Percentiles rank a stretch among this genome's conserved stretches.
These are phyloP conservation scores for Verticillium isaacii DNA, from an alignment of 2,329 filamentous ascomycete genomes.

Conservation along the genomic window DNA sequence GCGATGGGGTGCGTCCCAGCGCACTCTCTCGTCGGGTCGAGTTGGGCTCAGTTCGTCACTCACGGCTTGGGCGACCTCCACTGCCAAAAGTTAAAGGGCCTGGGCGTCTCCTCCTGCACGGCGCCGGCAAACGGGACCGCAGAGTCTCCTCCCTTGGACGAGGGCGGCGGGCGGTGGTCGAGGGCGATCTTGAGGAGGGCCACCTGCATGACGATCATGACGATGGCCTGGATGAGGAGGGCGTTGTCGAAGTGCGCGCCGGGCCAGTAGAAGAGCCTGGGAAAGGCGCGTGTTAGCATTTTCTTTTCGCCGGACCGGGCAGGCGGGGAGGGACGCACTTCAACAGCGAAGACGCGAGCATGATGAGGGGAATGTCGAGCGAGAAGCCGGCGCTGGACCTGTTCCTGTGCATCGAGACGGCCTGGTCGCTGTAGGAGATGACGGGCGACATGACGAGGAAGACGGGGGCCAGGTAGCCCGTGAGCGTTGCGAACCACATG, in stretches of 20 bases:
- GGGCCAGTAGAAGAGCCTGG: conserved; percentile 66
- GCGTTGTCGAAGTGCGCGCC: conserved; percentile 61
- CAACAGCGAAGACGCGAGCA: conserved; percentile 64
- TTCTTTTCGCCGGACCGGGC: not conserved
- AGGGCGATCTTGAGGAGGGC: conserved; percentile 63
- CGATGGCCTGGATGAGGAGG: conserved; percentile 58
- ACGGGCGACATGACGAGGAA: conserved; percentile 62
- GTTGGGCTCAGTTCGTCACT: conserved; percentile 18
- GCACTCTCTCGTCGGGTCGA: too few species aligned
- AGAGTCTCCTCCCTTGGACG: conserved; percentile 56
- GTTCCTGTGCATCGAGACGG: conserved; percentile 57
- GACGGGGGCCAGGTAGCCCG: conserved; percentile 55
- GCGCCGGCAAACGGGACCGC: conserved; percentile 58
- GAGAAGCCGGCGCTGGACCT: conserved; percentile 66
- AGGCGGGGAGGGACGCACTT: conserved; percentile 37
- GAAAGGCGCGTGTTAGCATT: conserved; percentile 4
- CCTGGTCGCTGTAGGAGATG: conserved; percentile 62
- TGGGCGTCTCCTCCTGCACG: conserved; percentile 36
- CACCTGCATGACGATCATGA: conserved; percentile 61
- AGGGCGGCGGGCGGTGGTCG: conserved; percentile 58
- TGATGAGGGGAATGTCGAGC: conserved; percentile 66
- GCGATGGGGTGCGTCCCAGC: too few species aligned
- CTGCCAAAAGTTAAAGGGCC: conserved; percentile 79
- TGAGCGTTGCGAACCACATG: conserved; percentile 39
- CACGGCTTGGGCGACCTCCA: conserved; percentile 68